Base-by-base conservation (phyloP, 2,329 filamentous ascomycete genomes). In the Alternaria arbusti region DNA sequence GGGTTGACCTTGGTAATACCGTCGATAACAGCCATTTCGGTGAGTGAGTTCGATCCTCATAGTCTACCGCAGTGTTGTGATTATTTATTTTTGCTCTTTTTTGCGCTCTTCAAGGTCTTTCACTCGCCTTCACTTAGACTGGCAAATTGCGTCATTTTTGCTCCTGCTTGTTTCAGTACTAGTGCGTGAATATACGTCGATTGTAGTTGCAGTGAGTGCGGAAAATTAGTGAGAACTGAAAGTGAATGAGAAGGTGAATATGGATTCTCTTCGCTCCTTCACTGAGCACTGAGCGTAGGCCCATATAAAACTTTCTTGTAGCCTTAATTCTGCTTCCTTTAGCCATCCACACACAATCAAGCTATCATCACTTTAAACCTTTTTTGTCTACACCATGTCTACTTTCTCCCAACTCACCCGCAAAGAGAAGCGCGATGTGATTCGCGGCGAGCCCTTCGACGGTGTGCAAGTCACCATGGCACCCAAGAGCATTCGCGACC, bases 81-180 rank as follows among this genome's bases (percentile, higher is more conserved):
- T 47, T 5, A 47, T 47, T 47, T 26, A 10, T 47, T 47, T 47
- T 47, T 47, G 45, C 22, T n/a, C 23, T n/a, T n/a, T 15, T 47
- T 15, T 26, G 13, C 22, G 6, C 22, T 3, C 17, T 22, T 15
- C n/a, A 5, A 10, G 10, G 36, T 6, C 15, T 26, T 47, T 23
- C 22, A n/a, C 13, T 47, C 45, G 22, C 45, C 23, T 47, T 47
- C 23, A 47, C 22, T 26, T 3, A n/a, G 9, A 47, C 8, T 26
- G 2, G 3, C 0, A 2, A 23, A 6, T n/a, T 1, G 15, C 15
- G 8, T 47, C 13, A 15, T 26, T 47, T 47, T n/a, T 47, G 22
- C 22, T 47, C 22, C 2, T n/a, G 1, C 22, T 6, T n/a, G 1
- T 6, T 47, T 5, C 10, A 6, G 45, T 11, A 5, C 20, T n/a